phyloP scores from a whole-genome alignment of 1,139 yeast genomes.

The Debaryomyces fabryi region DNA sequence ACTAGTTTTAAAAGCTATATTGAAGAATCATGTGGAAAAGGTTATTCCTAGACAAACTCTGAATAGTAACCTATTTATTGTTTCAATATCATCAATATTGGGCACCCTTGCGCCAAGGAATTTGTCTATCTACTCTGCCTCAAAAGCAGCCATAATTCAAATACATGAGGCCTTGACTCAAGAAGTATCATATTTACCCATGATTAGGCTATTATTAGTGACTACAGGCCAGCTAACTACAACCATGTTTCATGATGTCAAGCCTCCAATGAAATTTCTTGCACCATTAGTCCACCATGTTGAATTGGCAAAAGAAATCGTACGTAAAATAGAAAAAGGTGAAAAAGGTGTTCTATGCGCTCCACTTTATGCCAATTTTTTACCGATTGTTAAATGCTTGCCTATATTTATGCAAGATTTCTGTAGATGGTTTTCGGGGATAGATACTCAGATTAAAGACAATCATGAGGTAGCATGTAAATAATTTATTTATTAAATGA shows the following conservation, averaged over 20 bases:
- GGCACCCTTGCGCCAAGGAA: conserved; percentile 74
- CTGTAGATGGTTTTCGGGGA: conserved; percentile 53
- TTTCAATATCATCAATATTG: conserved; percentile 68
- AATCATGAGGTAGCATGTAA: not conserved
- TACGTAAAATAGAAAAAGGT: conserved; percentile 45
- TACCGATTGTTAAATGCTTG: conserved; percentile 53
- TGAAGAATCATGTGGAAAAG: conserved; percentile 30
- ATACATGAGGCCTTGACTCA: conserved; percentile 59
- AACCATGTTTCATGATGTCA: conserved; percentile 61
- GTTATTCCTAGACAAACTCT: conserved; percentile 12
- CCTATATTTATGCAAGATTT: conserved; percentile 52
- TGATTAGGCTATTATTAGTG: conserved; percentile 51
- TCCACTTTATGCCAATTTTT: conserved; percentile 64
- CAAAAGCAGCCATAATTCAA: conserved; percentile 65
- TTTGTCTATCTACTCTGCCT: conserved; percentile 63
- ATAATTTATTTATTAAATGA: conserved; percentile 2
- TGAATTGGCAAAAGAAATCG: conserved; percentile 47
- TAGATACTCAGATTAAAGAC: conserved; percentile 45
- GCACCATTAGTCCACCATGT: conserved; percentile 61
- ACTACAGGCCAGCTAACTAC: conserved; percentile 71
- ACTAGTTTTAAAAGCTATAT: conserved; percentile 47
- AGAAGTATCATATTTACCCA: conserved; percentile 39
- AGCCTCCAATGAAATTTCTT: conserved; percentile 57
- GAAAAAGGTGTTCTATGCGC: conserved; percentile 54
- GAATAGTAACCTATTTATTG: conserved; percentile 47